Percentiles rank a stretch among this genome's conserved stretches.
Conservation (phyloP, 257 asterid species). For the Thymus quinquecostatus region DNA sequence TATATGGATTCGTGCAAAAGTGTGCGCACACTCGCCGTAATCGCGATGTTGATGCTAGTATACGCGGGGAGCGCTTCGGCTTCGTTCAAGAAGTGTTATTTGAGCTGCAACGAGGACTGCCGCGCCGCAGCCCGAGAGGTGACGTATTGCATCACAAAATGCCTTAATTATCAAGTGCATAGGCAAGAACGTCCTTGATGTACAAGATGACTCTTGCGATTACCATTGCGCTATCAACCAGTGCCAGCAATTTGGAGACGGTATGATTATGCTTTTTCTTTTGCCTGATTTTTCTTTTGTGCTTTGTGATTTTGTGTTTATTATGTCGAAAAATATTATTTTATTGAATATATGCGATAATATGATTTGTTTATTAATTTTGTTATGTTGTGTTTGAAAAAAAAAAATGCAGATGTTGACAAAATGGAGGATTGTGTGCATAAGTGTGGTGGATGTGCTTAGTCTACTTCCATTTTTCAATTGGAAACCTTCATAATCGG, state of each 20-base stretch:
- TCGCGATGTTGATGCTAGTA: constrained; percentile 1
- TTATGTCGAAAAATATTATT: too few species aligned
- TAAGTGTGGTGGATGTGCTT: too few species aligned
- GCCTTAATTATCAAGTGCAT: background rate
- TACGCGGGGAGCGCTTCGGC: constrained; percentile 22
- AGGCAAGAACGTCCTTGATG: background rate
- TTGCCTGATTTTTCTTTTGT: background rate
- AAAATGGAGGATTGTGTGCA: too few species aligned
- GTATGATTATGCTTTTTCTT: background rate
- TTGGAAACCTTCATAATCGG: too few species aligned
- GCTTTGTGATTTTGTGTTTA: too few species aligned
- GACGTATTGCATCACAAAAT: background rate
- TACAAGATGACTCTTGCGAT: background rate
- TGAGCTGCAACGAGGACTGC: background rate
- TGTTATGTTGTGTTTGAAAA: too few species aligned
- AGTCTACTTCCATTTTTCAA: too few species aligned
- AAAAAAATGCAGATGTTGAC: background rate
- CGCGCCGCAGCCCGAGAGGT: background rate
- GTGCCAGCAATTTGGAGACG: background rate
- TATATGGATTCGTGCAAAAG: too few species aligned
- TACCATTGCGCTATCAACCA: background rate
- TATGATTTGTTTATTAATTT: too few species aligned
- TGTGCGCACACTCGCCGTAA: background rate
- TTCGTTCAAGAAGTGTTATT: constrained; percentile 19
- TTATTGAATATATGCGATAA: too few species aligned